Evolutionary conservation across 768 basidiomycete genomes (phyloP).

Genomic region (Lactarius akahatsu): DNA sequence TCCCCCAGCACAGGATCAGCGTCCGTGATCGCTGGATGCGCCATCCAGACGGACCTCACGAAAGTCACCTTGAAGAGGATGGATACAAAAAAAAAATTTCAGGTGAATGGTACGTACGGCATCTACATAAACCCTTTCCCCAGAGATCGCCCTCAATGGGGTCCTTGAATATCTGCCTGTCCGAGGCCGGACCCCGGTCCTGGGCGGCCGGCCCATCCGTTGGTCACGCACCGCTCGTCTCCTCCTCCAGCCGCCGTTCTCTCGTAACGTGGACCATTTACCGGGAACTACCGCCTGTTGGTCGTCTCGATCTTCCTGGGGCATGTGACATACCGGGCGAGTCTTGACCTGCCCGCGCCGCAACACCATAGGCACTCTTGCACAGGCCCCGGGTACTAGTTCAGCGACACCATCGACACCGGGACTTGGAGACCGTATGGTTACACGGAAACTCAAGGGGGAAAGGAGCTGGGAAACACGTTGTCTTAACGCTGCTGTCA

Average conservation of each 20-base stretch:
- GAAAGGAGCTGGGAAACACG: not conserved
- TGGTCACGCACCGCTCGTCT: not conserved
- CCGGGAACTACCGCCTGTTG: not conserved
- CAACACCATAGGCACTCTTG: not conserved
- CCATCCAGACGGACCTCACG: not conserved
- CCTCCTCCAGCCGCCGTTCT: not conserved
- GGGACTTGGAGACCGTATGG: not conserved
- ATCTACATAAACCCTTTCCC: not conserved
- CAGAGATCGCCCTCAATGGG: not conserved
- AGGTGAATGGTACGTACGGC: not conserved
- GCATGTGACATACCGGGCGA: not conserved
- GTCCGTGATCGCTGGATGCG: not conserved
- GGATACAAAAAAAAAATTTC: conserved; percentile 16
- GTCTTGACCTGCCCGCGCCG: not conserved
- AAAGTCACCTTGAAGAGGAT: not conserved
- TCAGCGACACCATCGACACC: not conserved
- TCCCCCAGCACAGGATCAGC: conserved; percentile 9
- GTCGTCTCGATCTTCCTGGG: not conserved
- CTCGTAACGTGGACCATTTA: not conserved
- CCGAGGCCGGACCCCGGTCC: not conserved
- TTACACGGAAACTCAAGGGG: not conserved
- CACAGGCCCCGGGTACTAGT: not conserved
- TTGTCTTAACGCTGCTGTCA: not conserved
- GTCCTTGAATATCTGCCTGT: not conserved
- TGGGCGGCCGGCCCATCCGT: not conserved